Base-by-base conservation (phyloP, 345 rosid genomes). In the Clausena lansium region DNA sequence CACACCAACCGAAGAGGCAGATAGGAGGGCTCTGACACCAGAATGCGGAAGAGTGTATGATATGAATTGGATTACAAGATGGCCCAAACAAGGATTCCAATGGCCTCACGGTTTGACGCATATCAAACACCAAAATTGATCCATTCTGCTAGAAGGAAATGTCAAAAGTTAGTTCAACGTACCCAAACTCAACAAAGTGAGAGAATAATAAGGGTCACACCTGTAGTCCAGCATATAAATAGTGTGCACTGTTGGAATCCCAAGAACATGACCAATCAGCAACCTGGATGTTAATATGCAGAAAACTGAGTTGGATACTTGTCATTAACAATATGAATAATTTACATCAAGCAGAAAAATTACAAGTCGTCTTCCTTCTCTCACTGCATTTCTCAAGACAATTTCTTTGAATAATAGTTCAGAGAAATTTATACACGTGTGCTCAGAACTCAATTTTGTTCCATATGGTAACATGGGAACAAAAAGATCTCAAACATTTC, bases 191-290 rank as follows among this genome's bases (percentile, higher is more conserved):
- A 38, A 62, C 9, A 38, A 35, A 30, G 7, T 25, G 39, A 3
- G 35, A 73, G 41, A 50, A 63, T 14, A 58, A 35, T 38, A 77
- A 72, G 41, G 50, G 66, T 71, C 71, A 74, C 58, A 94, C 98
- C 95, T 91, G 98, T 59, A 93, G 85, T 77, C 99, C 99, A 74
- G 99, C 90, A 84, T 91, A 95, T 54, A 93, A 32, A 81, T 89
- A 80, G 80, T 92, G 82, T 74, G 94, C 86, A 71, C 78, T 84
- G 75, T 84, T 81, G 77, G 71, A 81, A 84, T 92, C 97, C 99
- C 99, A 95, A n/a, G 94, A 90, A 67, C 99, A 95, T 2, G 99
- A 92, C 98, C 99, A 95, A 76, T 96, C 91, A 82, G 93, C 85
- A 83, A 84, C 91, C 98, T 94, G 80, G 68, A 74, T 32, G 45